Conservation (phyloP, 2,329 filamentous ascomycete genomes). For the Elsinoe ampelina region DNA sequence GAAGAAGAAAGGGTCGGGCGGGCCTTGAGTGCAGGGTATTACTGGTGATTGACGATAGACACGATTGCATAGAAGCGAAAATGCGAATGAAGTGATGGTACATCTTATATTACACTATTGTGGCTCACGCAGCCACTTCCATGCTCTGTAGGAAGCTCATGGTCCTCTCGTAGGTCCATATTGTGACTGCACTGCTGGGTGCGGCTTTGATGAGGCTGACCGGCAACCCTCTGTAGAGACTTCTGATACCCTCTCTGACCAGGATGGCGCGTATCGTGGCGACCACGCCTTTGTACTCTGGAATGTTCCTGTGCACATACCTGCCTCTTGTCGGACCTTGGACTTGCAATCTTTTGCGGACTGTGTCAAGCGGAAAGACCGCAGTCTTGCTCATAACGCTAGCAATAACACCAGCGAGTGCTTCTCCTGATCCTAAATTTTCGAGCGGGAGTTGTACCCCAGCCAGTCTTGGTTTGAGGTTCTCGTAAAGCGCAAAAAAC, state of each 20-base stretch:
- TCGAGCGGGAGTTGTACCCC: slow-evolving; percentile 48
- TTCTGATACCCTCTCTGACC: slow-evolving; percentile 62
- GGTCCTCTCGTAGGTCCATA: slow-evolving; percentile 85
- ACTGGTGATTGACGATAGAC: background rate
- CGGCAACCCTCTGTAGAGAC: slow-evolving; percentile 77
- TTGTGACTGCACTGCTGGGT: slow-evolving; percentile 82
- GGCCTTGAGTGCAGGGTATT: background rate
- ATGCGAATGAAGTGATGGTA: background rate
- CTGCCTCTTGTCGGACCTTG: slow-evolving; percentile 73
- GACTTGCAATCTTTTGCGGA: slow-evolving; percentile 87
- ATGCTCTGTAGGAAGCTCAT: slow-evolving; percentile 40
- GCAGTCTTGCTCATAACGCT: slow-evolving; percentile 77
- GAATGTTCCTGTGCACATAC: slow-evolving; percentile 83
- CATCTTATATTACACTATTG: background rate
- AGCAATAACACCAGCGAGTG: slow-evolving; percentile 68
- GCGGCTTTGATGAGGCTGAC: slow-evolving; percentile 90
- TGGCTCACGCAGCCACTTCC: background rate
- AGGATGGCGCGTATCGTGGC: slow-evolving; percentile 61
- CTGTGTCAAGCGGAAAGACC: slow-evolving; percentile 87
- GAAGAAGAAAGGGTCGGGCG: slow-evolving; percentile 59
- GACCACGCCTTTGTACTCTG: slow-evolving; percentile 64
- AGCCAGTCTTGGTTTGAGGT: slow-evolving; percentile 43
- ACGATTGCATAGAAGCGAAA: background rate
- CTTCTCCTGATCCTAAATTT: slow-evolving; percentile 63
- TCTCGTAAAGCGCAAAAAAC: slow-evolving; percentile 87